Evolutionary conservation across 768 basidiomycete species (phyloP).

Genomic region (Wakefieldia striispora): DNA sequence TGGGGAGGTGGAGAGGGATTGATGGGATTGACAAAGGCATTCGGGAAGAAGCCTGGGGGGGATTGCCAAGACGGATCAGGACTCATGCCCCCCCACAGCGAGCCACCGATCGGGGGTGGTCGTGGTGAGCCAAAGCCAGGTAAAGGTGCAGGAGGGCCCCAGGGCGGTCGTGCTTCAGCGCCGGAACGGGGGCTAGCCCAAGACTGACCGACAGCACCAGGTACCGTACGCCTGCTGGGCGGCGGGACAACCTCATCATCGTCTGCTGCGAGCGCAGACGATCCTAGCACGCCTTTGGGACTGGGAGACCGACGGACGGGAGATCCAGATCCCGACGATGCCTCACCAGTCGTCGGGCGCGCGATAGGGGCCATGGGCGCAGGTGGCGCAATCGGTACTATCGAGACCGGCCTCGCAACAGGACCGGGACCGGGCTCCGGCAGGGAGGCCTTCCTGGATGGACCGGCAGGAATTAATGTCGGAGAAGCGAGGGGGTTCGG

Average conservation of each 20-base stretch:
- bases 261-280: conserved; percentile 73
- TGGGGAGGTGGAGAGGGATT: conserved; percentile 51
- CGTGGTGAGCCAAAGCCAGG: conserved; percentile 36
- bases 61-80: conserved; percentile 51
- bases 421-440: conserved; percentile 52
- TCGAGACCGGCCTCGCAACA: conserved; percentile 46
- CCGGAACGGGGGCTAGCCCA: conserved; percentile 53
- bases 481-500: conserved; percentile 38
- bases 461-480: conserved; percentile 44
- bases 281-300: conserved; percentile 69
- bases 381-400: conserved; percentile 36
- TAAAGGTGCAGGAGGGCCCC: conserved; percentile 39
- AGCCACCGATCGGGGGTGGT: conserved; percentile 34
- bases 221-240: conserved; percentile 42
- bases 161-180: conserved; percentile 42
- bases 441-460: conserved; percentile 46
- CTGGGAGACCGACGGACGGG: conserved; percentile 49
- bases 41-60: conserved; percentile 44
- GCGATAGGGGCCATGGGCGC: conserved; percentile 74
- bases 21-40: conserved; percentile 45
- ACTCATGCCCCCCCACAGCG: conserved; percentile 43
- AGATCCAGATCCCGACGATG: conserved; percentile 59
- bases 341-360: conserved; percentile 36
- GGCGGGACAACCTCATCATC: conserved; percentile 74
- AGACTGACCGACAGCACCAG: conserved; percentile 42